Evolutionary conservation across 2,329 filamentous ascomycete species (phyloP), one percentile per base, ranked within the genome.

Genomic region (Fusarium mangiferae): DNA sequence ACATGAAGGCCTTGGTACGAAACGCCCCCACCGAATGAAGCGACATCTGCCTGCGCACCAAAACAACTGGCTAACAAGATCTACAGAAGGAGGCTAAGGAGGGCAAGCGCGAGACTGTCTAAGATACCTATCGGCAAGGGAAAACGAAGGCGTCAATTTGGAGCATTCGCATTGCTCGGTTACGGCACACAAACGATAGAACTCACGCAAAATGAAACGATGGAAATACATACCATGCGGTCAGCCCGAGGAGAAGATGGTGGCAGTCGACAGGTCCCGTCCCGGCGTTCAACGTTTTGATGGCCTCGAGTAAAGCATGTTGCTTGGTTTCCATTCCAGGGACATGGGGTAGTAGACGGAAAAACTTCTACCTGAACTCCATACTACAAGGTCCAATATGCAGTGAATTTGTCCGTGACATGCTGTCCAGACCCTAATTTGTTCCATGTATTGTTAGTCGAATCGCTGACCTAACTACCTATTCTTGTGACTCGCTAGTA

Each of bases 11-110:
- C 85, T 89, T 99, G 90, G 96, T 98, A 92, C 83, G 93, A 72
- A 54, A 51, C 39, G 55, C 33, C 38, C 42, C 55, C 44, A 22
- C 44, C 64, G 67, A 70, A 41, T 46, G 28, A 44, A 65, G 61
- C 68, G 45, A 58, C n/a, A 35, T 35, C 18, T 51, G 24, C 44
- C 36, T 38, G 36, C 41, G 17, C 48, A 38, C 39, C 39, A 54
- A 57, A 48, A 51, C 59, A 62, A 46, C 67, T 56, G 30, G 63
- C 83, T 85, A 81, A 84, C 80, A 74, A 55, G 9, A 26, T 48
- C 60, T 35, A 85, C 85, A 97, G 96, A 99, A 98, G 91, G 96
- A 98, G 90, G 90, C 95, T 83, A 95, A 93, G 90, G 95, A 98
- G 88, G 96, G 95, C 87, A 97, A 96, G 92, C 91, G 94, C 80